Percentiles rank a stretch among this genome's conserved stretches.
Evolutionary conservation across 306 rosid species (phyloP).

Genomic region (Rosa multiflora): DNA sequence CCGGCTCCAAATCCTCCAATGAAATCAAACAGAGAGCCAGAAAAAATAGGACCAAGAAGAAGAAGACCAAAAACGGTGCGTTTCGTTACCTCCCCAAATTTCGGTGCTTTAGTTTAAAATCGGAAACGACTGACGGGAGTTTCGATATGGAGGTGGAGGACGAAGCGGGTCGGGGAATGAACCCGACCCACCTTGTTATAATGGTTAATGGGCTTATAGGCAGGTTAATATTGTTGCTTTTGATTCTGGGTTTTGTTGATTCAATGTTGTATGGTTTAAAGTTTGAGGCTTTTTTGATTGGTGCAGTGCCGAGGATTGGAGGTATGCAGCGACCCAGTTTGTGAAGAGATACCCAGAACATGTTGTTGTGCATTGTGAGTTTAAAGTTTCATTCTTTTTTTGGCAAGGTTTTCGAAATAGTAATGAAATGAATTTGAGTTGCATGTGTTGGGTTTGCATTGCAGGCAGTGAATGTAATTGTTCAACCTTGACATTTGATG

Average conservation of each 20-base stretch:
- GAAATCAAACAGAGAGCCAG: slow-evolving; percentile 8
- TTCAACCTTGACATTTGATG: slow-evolving; percentile 70
- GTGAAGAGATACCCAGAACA: slow-evolving; percentile 58
- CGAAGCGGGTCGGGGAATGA: slow-evolving; percentile 37
- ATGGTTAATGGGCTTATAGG: slow-evolving; percentile 86
- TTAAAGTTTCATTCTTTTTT: neutral
- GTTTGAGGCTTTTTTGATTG: neutral
- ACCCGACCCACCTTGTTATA: slow-evolving; percentile 62
- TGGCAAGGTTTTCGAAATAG: neutral
- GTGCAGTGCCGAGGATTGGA: slow-evolving; percentile 80
- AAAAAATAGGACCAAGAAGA: slow-evolving; percentile 11
- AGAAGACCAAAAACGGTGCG: slow-evolving; percentile 21
- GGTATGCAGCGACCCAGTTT: slow-evolving; percentile 69
- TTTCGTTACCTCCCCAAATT: slow-evolving; percentile 37
- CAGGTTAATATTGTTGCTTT: slow-evolving; percentile 33
- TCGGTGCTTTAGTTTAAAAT: slow-evolving; percentile 52
- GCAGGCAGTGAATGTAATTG: slow-evolving; percentile 83
- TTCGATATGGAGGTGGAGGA: slow-evolving; percentile 54
- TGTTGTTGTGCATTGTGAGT: slow-evolving; percentile 79
- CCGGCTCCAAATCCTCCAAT: neutral
- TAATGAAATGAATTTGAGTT: slow-evolving; percentile 28
- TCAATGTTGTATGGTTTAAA: neutral
- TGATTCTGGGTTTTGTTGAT: neutral
- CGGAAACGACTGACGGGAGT: slow-evolving; percentile 38
- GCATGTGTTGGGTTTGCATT: slow-evolving; percentile 29